Conservation (phyloP, 129 eudicot species). For the Artemisia argyi region DNA sequence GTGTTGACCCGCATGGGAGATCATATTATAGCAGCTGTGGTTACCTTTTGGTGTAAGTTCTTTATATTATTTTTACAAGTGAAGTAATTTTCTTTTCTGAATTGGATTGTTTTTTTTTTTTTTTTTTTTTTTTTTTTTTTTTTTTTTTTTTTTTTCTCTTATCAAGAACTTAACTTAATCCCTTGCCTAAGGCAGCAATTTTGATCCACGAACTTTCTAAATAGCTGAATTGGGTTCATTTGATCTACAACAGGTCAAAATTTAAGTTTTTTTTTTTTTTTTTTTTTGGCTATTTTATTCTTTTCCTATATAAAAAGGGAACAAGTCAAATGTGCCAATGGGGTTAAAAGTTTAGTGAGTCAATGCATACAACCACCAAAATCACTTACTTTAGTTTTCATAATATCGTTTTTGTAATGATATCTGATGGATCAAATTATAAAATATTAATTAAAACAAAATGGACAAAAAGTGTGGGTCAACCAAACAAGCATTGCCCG, state of each 20-base stretch:
- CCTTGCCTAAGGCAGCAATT: neutral
- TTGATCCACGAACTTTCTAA: neutral
- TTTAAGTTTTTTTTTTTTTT: too few relatives aligned
- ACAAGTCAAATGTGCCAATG: neutral
- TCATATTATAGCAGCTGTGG: slow-evolving; percentile 71
- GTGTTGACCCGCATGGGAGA: slow-evolving; percentile 72
- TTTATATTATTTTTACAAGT: slow-evolving; percentile 5
- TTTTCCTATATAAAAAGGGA: too few relatives aligned
- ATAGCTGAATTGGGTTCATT: neutral
- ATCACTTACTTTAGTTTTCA: neutral
- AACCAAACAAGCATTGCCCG: neutral
- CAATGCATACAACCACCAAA: neutral
- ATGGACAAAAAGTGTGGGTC: neutral
- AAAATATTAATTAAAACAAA: neutral
- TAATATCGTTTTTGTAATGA: neutral
- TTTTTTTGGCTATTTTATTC: too few relatives aligned
- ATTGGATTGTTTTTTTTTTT: slow-evolving; percentile 8
- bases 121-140: slow-evolving; percentile 1
- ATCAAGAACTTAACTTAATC: neutral
- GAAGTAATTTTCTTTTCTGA: slow-evolving; percentile 10
- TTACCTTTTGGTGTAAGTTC: slow-evolving; percentile 89
- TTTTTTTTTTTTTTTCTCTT: neutral
- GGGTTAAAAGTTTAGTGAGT: neutral
- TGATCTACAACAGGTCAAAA: neutral
- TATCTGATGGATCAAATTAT: neutral